Evolutionary conservation across 225 moss, liverwort and hornwort species (phyloP), one percentile per base, ranked within the genome.

Genomic region (Rhytidiadelphus loreus): DNA sequence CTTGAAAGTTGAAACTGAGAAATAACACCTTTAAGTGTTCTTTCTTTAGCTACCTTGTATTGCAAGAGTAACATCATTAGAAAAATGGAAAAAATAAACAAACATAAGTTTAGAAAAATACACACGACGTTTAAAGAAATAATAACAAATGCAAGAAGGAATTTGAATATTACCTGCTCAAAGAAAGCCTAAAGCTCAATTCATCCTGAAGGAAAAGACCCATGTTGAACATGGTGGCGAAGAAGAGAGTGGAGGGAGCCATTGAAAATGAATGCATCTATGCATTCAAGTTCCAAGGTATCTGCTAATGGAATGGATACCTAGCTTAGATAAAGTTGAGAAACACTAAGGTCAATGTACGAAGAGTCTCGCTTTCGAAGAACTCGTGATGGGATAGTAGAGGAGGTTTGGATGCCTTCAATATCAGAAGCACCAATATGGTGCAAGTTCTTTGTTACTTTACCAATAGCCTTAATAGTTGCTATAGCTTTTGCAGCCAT

Each of bases 81-180:
- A 68, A 22, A 1, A n/a, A 4, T 9, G 5, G 1, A 66, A 20
- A 18, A 37, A 20, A 2, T 11, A 6, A 9, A 17, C 9, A 65
- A 1, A 10, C 2, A 0, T 2, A 37, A 37, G 5, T 6, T 3
- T 0, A 37, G 21, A 12, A 11, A 9, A 11, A 41, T 13, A 4
- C 16, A 66, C 16, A 35, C 1, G 3, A 19, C 8, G 5, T 3
- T 20, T 5, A 19, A 19, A 19, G 0, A 16, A 10, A 1, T 35
- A 5, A 35, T 35, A 1, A 0, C 0, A 19, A 17, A 0, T 37
- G 3, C 1, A 20, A 11, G 6, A 66, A 9, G 0, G 3, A 6
- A 33, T 3, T 20, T 20, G 0, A 37, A 37, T 1, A 37, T 23
- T 37, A 22, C 69, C 23, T 12, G 7, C 7, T 39, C 13, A 23